Evolutionary conservation across 495 filamentous ascomycete species (phyloP), one percentile per base, ranked within the genome.

Genomic region (Penicillium salamii): DNA sequence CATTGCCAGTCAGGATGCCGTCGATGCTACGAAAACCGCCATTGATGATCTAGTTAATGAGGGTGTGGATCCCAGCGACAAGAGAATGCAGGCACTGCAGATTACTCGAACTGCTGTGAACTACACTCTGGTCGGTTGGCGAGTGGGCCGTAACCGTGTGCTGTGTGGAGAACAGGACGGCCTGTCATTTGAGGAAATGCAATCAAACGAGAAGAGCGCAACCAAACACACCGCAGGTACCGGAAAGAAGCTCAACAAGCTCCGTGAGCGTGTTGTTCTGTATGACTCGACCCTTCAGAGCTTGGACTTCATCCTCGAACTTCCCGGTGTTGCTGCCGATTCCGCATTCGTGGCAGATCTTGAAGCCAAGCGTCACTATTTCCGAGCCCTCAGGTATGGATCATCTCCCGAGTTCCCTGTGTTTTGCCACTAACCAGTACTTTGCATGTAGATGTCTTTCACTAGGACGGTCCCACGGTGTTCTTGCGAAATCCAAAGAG

Each of bases 81-180:
- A 79, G 41, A 80, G 90, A 36, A 88, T 97, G 86, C 95, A 99
- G 68, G 85, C 89, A 49, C 74, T 99, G 34, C 91, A 96, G 42
- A 87, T 97, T 50, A 96, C 91, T 5, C 84, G 87, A 17, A 95
- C 95, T 0, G 89, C 91, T 1, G 89, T 97, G 21, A 95, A 95
- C 65, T 97, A 92, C 62, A 86, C 85, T 54, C 79, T 97, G 65
- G 84, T 99, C 38, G 89, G 88, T 60, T 97, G 92, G 95, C 80
- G 93, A 58, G 86, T 97, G 51, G 95, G 91, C 29, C 84, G 95
- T 34, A 97, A 99, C 62, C 79, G 93, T 42, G 85, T 95, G 0
- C 73, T 99, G 26, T 87, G 89, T 47, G 91, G 91, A 28, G 75
- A 81, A 31, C 75, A 85, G 46, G 89, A 96, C 55, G 91, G 90